Percentiles rank a stretch among this genome's conserved stretches.
Conservation (phyloP, 2,329 filamentous ascomycete genomes). For the Juglanconis sp. region DNA sequence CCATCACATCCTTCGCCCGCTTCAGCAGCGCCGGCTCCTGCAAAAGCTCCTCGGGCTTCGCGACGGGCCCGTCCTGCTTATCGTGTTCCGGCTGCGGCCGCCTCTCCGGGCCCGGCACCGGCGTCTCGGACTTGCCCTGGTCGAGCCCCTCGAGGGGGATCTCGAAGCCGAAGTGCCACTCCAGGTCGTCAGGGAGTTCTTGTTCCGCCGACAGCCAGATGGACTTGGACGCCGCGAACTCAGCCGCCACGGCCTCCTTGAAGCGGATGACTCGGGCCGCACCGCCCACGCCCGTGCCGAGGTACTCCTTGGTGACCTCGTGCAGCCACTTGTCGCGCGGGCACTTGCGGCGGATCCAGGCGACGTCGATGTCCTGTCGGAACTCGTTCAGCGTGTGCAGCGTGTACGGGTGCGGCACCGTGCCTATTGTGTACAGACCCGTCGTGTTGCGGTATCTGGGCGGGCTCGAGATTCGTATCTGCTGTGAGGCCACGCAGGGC, state of each 20-base stretch:
- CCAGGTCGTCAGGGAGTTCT: slow-evolving; percentile 64
- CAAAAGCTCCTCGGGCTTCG: slow-evolving; percentile 49
- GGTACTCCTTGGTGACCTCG: slow-evolving; percentile 65
- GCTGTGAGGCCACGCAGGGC: slow-evolving; percentile 64
- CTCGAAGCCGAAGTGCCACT: slow-evolving; percentile 87
- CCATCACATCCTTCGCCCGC: slow-evolving; percentile 39
- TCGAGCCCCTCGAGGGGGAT: slow-evolving; percentile 59
- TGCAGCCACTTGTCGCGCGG: slow-evolving; percentile 76
- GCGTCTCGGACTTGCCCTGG: slow-evolving; percentile 53
- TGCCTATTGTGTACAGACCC: slow-evolving; percentile 75
- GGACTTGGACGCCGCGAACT: slow-evolving; percentile 59
- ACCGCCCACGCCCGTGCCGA: slow-evolving; percentile 61
- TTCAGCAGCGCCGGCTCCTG: slow-evolving; percentile 54
- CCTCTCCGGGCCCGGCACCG: slow-evolving; percentile 56
- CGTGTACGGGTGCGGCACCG: slow-evolving; percentile 89
- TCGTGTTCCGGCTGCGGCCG: slow-evolving; percentile 49
- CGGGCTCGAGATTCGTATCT: slow-evolving; percentile 65
- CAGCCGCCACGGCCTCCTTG: slow-evolving; percentile 77
- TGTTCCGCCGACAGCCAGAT: slow-evolving; percentile 79
- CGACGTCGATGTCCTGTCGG: slow-evolving; percentile 57
- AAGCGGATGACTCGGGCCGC: slow-evolving; percentile 67
- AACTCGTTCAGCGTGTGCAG: slow-evolving; percentile 65
- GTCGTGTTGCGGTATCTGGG: slow-evolving; percentile 69
- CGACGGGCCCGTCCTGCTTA: slow-evolving; percentile 45
- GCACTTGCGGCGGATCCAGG: slow-evolving; percentile 65